Evolutionary conservation across 2,329 filamentous ascomycete genomes (phyloP), one percentile per base, ranked within the genome.

Genomic region (Aureobasidium sp.): DNA sequence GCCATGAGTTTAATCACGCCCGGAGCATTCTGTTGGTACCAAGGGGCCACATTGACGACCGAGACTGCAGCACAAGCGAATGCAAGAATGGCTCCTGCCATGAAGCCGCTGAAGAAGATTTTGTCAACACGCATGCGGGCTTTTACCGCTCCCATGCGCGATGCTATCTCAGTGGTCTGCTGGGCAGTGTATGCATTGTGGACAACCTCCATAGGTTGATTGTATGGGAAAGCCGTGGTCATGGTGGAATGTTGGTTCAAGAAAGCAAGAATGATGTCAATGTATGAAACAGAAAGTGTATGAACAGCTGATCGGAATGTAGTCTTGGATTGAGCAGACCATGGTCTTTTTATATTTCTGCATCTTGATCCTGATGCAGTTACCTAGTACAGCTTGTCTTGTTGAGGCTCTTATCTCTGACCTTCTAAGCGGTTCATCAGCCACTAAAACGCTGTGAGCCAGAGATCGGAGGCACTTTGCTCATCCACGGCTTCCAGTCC

Each of bases 71-170:
- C 64, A 46, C 77, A 79, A 5, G 78, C 81, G 65, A 84, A 83
- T 2, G 78, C 75, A 1, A 84, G 71, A 6, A 84, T 70, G 61
- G 77, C 77, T 0, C 82, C 82, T 5, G 81, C 81, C 50, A 81
- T 78, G 44, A 83, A 75, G 4, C 78, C 72, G 63, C 78, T 81
- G 50, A 81, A 66, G 65, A 83, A 82, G 44, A 82, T 73, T 65
- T 83, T 83, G 67, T 82, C 78, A 4, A 78, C 70, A 10, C 79
- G 74, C 78, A 80, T 83, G 61, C 79, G 76, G 10, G 79, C 80
- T 68, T 84, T 84, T 59, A 74, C 74, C 29, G 74, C 73, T 5
- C 81, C 82, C n/a, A 78, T 74, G 12, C 79, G 76, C 1, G 77
- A 78, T 62, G 81, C 74, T 17, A 82, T 71, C 70, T 83, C 80